Evolutionary conservation across 2,329 filamentous ascomycete species (phyloP).

Genomic region (Trichoderma pleuroti): DNA sequence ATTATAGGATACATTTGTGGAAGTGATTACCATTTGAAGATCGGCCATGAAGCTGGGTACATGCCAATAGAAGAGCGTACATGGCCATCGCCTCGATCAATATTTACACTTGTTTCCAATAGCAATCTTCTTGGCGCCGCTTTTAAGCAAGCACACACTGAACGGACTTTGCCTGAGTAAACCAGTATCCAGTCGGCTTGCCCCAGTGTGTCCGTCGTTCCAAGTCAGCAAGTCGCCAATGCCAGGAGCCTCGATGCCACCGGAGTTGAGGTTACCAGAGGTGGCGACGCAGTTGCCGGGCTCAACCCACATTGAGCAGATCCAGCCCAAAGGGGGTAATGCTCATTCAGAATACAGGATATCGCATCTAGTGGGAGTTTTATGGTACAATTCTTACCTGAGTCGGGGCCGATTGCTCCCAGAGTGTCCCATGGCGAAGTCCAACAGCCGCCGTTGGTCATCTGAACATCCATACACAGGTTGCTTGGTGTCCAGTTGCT

Average conservation of each 20-base stretch:
- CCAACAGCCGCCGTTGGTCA: neutral
- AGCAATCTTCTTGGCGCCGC: no score
- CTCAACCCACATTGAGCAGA: constrained; percentile 9
- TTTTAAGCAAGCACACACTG: neutral
- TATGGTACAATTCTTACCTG: neutral
- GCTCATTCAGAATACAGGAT: neutral
- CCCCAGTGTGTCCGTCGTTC: neutral
- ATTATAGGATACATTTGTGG: neutral
- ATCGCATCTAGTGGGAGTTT: neutral
- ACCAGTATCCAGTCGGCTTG: neutral
- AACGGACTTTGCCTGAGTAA: neutral
- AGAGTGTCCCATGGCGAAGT: neutral
- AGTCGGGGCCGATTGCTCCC: neutral
- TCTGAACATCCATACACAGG: neutral
- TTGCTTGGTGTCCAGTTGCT: constrained; percentile 4
- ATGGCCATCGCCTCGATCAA: neutral
- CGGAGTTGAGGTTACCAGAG: neutral
- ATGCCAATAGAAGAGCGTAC: neutral
- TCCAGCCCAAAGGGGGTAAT: neutral
- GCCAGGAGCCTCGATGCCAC: neutral
- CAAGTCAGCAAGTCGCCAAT: neutral
- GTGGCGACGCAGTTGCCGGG: neutral
- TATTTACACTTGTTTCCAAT: neutral
- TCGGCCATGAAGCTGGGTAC: neutral
- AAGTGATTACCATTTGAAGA: neutral